These are phyloP conservation scores for Tolypocladium ovalisporum DNA, from an alignment of 2,329 filamentous ascomycete species.

Conservation along the genomic window DNA sequence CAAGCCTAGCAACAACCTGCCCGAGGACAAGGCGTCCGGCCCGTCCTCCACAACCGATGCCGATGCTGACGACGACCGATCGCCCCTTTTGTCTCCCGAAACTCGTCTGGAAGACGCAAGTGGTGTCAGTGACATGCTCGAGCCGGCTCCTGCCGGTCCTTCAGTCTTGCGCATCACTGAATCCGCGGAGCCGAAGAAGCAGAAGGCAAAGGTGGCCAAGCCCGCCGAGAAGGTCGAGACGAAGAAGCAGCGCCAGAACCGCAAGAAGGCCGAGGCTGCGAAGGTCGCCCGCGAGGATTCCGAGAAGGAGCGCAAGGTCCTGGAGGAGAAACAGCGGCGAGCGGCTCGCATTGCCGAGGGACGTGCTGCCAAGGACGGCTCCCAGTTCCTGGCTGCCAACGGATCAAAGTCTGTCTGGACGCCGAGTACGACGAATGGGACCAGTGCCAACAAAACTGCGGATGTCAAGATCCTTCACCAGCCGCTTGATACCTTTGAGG, in stretches of 20 bases:
- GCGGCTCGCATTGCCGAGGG: slow-evolving; percentile 74
- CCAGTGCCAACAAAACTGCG: slow-evolving; percentile 16
- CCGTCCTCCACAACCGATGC: slow-evolving; percentile 61
- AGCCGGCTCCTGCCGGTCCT: slow-evolving; percentile 55
- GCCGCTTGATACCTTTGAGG: slow-evolving; percentile 50
- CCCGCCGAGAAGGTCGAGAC: slow-evolving; percentile 60
- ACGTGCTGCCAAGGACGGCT: slow-evolving; percentile 72
- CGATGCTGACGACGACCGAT: slow-evolving; percentile 74
- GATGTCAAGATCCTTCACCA: slow-evolving; percentile 27
- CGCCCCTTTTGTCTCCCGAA: slow-evolving; percentile 56
- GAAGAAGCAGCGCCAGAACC: slow-evolving; percentile 94
- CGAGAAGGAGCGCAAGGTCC: slow-evolving; percentile 64
- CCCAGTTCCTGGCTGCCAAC: slow-evolving; percentile 39
- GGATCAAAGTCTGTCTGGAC: slow-evolving; percentile 32
- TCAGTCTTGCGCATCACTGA: slow-evolving; percentile 71
- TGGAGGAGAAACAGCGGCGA: slow-evolving; percentile 75
- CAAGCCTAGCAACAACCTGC: slow-evolving; percentile 14
- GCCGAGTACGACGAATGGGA: slow-evolving; percentile 22
- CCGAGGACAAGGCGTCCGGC: slow-evolving; percentile 34
- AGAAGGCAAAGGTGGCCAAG: slow-evolving; percentile 52
- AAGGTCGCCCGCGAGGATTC: slow-evolving; percentile 65
- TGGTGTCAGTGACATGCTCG: slow-evolving; percentile 87
- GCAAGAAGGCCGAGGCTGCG: slow-evolving; percentile 73
- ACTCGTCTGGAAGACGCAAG: slow-evolving; percentile 45
- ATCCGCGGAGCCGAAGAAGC: slow-evolving; percentile 44